Conservation (phyloP, 139 green algal species). For the Picochlorum sp. region DNA sequence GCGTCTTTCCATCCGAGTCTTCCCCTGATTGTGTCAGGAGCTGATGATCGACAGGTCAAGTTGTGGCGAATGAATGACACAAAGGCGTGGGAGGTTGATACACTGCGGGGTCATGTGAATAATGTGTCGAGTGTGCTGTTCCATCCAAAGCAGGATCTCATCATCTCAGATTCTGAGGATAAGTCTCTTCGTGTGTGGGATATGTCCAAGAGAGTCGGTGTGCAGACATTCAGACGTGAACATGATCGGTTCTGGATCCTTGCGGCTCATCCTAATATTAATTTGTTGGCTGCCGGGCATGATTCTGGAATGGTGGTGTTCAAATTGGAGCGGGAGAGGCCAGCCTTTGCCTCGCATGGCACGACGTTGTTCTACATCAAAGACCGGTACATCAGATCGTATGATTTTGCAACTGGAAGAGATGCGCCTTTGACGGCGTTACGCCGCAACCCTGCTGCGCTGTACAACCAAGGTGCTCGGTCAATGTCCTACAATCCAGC, state of each 20-base stretch:
- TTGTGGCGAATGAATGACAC: conserved; percentile 99
- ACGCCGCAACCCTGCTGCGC: conserved; percentile 37
- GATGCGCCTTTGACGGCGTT: conserved; percentile 91
- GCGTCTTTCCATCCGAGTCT: conserved; percentile 95
- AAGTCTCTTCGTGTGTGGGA: conserved; percentile 98
- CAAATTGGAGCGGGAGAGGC: conserved; percentile 97
- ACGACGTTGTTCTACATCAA: conserved; percentile 94
- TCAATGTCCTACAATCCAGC: conserved; percentile 94
- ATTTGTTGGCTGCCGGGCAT: conserved; percentile 96
- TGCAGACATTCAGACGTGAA: conserved; percentile 94
- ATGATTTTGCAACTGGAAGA: conserved; percentile 74
- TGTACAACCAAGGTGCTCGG: conserved; percentile 38
- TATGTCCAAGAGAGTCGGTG: conserved; percentile 93
- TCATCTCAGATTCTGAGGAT: conserved; percentile 98
- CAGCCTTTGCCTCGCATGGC: conserved; percentile 75
- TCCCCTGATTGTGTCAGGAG: conserved; percentile 96
- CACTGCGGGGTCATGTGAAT: conserved; percentile 98
- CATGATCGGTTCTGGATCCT: conserved; percentile 97
- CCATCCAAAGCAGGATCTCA: conserved; percentile 94
- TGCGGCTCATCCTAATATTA: conserved; percentile 92
- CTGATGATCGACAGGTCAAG: conserved; percentile 98
- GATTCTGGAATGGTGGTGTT: conserved; percentile 99
- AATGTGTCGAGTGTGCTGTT: conserved; percentile 99
- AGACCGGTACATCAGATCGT: conserved; percentile 91
- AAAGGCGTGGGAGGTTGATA: conserved; percentile 99